phyloP scores from a whole-genome alignment of 2,329 filamentous ascomycete species.

The Colletotrichum echinochloae region DNA sequence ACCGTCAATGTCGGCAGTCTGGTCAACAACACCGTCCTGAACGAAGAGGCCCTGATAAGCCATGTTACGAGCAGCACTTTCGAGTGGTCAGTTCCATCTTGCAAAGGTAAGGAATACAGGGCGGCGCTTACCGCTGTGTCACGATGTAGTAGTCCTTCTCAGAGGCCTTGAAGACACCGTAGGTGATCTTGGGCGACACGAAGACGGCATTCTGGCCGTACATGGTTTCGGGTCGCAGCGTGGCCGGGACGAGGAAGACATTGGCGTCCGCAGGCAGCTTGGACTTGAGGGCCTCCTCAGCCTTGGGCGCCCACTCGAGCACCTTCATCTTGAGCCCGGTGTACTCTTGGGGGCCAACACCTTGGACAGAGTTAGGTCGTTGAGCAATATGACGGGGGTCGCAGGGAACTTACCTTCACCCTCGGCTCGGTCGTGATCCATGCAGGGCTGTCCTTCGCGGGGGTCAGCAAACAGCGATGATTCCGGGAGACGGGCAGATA shows the following conservation, averaged over 20 bases:
- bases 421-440: slow-evolving; percentile 61
- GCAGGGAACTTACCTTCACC: slow-evolving; percentile 51
- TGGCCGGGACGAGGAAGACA: slow-evolving; percentile 92
- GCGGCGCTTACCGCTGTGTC: slow-evolving; percentile 71
- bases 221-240: slow-evolving; percentile 96
- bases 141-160: slow-evolving; percentile 86
- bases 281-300: slow-evolving; percentile 76
- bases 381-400: no score
- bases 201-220: slow-evolving; percentile 98
- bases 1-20: slow-evolving; percentile 80
- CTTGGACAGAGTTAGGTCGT: background rate
- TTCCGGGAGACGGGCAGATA: background rate
- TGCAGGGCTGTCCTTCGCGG: slow-evolving; percentile 65
- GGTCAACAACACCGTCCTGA: slow-evolving; percentile 78
- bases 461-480: background rate
- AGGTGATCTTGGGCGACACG: slow-evolving; percentile 88
- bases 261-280: slow-evolving; percentile 84
- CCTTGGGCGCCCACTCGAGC: slow-evolving; percentile 86
- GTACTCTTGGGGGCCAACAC: slow-evolving; percentile 63
- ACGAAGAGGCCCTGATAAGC: slow-evolving; percentile 90
- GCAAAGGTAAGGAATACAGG: no score
- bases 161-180: slow-evolving; percentile 86
- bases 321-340: slow-evolving; percentile 92
- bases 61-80: slow-evolving; percentile 88
- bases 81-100: background rate